Base-by-base conservation (phyloP, 306 rosid species). In the Sicyos baderoa region DNA sequence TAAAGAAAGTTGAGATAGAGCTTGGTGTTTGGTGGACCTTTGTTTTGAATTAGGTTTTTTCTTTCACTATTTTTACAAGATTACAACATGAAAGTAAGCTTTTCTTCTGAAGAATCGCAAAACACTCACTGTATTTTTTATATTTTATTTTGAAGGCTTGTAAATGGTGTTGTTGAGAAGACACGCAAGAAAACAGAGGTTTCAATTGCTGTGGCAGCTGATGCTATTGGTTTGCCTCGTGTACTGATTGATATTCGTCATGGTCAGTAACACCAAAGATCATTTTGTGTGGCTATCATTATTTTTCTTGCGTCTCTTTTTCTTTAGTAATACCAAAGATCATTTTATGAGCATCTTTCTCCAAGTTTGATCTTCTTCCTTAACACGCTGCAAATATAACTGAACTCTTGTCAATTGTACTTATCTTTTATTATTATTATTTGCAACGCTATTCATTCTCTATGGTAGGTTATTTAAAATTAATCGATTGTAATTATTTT, bases 131-230 rank as follows among this genome's bases (percentile, higher is more conserved):
- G 1, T 14, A 45, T 22, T 71, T 47, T 71, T 53, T 42, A 55
- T 55, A 55, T 55, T 74, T 60, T 76, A 55, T 55, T 74, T 60
- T 76, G 67, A 76, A 94, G 99, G 95, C 88, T 94, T 76, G 99
- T 94, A 74, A 94, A 94, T 77, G 83, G 83, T 75, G 83, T 79
- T 77, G 80, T 94, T 82, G 99, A 88, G 86, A 94, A 94, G 83
- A 86, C 91, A 49, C 90, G 95, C 29, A 86, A 80, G 72, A 83
- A 84, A 77, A 80, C 76, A 42, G 79, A 77, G 84, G 65, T 54
- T n/a, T 88, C 99, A 27, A 88, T 94, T 56, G 91, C 87, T 19
- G 90, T 35, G 75, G 95, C 90, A 27, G 90, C 95, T 61, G 90
- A 79, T 48, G 90, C 85, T 40, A 88, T 90, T 74, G 89, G 91